Conservation (phyloP, 2,329 filamentous ascomycete species). For the Pseudogymnoascus sp. region DNA sequence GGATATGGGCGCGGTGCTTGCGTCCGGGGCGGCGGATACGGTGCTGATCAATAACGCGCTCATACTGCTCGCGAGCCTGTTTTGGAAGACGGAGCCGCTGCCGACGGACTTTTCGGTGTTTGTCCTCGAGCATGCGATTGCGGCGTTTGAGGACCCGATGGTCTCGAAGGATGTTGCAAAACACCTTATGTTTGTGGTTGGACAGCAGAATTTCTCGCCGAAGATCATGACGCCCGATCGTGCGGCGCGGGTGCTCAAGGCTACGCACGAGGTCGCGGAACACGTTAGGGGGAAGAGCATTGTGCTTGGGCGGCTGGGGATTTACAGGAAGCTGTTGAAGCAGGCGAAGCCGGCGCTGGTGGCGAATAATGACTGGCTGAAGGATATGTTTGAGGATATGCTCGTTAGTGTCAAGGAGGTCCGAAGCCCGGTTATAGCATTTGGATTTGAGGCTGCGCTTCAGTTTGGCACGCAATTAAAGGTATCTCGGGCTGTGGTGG, state of each 20-base stretch:
- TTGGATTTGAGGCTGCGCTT: constrained; percentile 64
- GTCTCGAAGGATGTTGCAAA: constrained; percentile 70
- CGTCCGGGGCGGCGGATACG: constrained; percentile 50
- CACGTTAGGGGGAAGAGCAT: constrained; percentile 74
- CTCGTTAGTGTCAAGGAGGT: constrained; percentile 72
- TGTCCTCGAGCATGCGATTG: constrained; percentile 72
- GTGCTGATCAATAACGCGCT: constrained; percentile 70
- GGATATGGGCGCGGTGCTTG: constrained; percentile 59
- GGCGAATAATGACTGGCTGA: constrained; percentile 66
- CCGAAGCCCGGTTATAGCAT: constrained; percentile 61
- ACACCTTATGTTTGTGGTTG: constrained; percentile 71
- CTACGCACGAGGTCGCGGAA: constrained; percentile 64
- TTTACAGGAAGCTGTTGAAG: constrained; percentile 69
- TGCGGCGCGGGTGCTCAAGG: constrained; percentile 60
- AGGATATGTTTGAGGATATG: constrained; percentile 74
- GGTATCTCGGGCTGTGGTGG: constrained; percentile 57
- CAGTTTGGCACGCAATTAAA: constrained; percentile 60
- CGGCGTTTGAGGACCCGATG: constrained; percentile 57
- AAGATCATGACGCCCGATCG: constrained; percentile 67
- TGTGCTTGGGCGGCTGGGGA: constrained; percentile 63
- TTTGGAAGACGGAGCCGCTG: constrained; percentile 63
- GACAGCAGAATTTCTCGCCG: constrained; percentile 67
- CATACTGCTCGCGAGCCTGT: constrained; percentile 66
- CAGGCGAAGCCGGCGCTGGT: constrained; percentile 66
- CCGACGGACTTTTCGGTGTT: constrained; percentile 72